Percentiles rank a stretch among this genome's conserved stretches.
These are phyloP conservation scores for Debaryomyces tyrocola DNA, from an alignment of 805 yeast species.

Conservation along the genomic window DNA sequence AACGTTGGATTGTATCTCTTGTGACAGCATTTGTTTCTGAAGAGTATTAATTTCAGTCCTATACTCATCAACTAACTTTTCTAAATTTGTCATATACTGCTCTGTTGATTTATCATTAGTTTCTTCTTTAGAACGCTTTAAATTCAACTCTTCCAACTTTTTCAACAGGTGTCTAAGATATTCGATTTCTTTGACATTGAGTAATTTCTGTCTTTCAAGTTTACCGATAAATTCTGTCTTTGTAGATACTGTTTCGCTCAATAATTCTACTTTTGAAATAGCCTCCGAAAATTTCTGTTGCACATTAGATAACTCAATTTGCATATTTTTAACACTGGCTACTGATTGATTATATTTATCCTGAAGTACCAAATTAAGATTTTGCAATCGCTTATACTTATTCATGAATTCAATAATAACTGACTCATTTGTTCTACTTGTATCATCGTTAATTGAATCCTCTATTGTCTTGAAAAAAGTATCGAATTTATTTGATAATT, in stretches of 20 bases:
- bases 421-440: conserved; percentile 11
- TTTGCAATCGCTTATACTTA: conserved; percentile 34
- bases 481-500: conserved; percentile 47
- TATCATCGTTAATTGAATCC: conserved; percentile 22
- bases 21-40: conserved; percentile 37
- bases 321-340: conserved; percentile 16
- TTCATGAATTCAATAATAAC: conserved; percentile 38
- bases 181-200: conserved; percentile 59
- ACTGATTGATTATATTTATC: conserved; percentile 33
- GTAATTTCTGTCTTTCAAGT: conserved; percentile 49
- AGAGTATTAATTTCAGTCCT: conserved; percentile 50
- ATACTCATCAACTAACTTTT: conserved; percentile 54
- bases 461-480: conserved; percentile 45
- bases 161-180: conserved; percentile 58
- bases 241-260: conserved; percentile 10
- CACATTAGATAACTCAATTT: conserved; percentile 12
- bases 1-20: conserved; percentile 11
- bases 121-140: conserved; percentile 21
- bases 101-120: conserved; percentile 28
- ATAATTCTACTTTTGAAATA: conserved; percentile 9
- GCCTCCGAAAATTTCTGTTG: conserved; percentile 10
- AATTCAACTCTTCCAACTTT: conserved; percentile 38
- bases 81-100: conserved; percentile 41
- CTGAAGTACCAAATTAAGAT: conserved; percentile 31
- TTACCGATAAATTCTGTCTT: conserved; percentile 28